These are phyloP conservation scores for Populus hybrid DNA, from an alignment of 441 rosid genomes.

Conservation along the genomic window DNA sequence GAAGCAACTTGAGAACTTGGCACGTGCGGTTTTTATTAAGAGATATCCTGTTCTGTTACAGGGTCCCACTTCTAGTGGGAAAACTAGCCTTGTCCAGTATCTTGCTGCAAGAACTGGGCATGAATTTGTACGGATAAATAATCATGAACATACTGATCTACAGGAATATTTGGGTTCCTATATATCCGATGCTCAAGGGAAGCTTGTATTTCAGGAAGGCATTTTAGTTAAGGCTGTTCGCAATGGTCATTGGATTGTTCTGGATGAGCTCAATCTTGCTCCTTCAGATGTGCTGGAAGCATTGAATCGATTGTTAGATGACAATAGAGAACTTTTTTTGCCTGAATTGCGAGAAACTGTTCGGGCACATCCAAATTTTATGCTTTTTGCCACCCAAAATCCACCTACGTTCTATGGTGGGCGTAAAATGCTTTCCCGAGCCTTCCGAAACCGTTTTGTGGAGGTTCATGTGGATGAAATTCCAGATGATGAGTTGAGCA, in stretches of 20 bases:
- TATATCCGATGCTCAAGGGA: conserved; percentile 77
- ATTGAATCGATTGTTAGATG: conserved; percentile 91
- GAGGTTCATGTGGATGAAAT: conserved; percentile 99
- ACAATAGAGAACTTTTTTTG: conserved; percentile 94
- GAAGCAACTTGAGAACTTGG: conserved; percentile 75
- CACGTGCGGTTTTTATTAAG: conserved; percentile 80
- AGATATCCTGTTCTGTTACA: conserved; percentile 94
- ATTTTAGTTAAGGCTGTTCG: conserved; percentile 94
- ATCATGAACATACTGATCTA: conserved; percentile 96
- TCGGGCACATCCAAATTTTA: conserved; percentile 86
- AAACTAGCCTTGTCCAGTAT: conserved; percentile 97
- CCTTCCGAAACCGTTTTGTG: conserved; percentile 97
- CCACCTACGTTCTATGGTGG: conserved; percentile 98
- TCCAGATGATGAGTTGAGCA: conserved; percentile 82
- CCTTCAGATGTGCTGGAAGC: conserved; percentile 99
- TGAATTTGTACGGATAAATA: conserved; percentile 91
- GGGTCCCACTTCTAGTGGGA: conserved; percentile 99
- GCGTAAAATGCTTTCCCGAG: conserved; percentile 97
- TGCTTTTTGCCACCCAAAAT: conserved; percentile 99
- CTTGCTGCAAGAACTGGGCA: conserved; percentile 89
- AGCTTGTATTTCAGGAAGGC: conserved; percentile 95
- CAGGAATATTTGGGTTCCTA: conserved; percentile 97
- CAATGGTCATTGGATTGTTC: conserved; percentile 92
- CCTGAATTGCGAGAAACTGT: conserved; percentile 84
- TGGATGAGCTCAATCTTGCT: conserved; percentile 96